Evolutionary conservation across 495 filamentous ascomycete species (phyloP), one percentile per base, ranked within the genome.

Genomic region (Evansstolkia leycettana): DNA sequence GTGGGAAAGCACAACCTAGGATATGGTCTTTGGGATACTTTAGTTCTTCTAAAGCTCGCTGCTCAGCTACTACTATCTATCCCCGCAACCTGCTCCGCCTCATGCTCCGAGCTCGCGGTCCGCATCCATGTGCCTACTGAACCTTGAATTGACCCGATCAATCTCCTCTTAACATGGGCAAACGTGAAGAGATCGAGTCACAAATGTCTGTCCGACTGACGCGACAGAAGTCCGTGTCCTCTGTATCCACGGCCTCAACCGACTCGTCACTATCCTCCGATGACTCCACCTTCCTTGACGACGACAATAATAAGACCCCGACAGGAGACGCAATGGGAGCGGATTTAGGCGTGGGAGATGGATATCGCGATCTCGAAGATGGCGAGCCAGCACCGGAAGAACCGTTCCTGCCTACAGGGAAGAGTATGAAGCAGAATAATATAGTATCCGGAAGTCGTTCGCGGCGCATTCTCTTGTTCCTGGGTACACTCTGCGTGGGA

Each of bases 401-500:
- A 31, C 51, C 61, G 3, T 49, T 60, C 17, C 36, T 54, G 15
- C 39, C 45, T 3, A 29, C 35, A 8, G 36, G 42, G 9, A 54
- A 23, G 20, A n/a, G n/a, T n/a, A n/a, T n/a, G n/a, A n/a, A 7
- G 24, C 24, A 46, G 34, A 53, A 50, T 20, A 34, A 40, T 15
- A 26, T 39, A 7, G 16, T 50, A 2, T 51, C 58, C 9, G 39
- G 46, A 17, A 51, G 31, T 37, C 52, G 70, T 37, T 63, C 76
- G 33, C 72, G 78, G 43, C 67, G 75, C 34, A 52, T 78, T 18
- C 52, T 95, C 26, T 84, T 84, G 60, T 60, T 82, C 19, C 43
- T 88, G 14, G 72, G 72, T 5, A 59, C 62, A 10, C 48, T 89
- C 17, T 76, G 82, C 50, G 50, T 85, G 14, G 80, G 78, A 6